phyloP scores from a whole-genome alignment of 768 basidiomycete species.

The Lactifluus volemus region DNA sequence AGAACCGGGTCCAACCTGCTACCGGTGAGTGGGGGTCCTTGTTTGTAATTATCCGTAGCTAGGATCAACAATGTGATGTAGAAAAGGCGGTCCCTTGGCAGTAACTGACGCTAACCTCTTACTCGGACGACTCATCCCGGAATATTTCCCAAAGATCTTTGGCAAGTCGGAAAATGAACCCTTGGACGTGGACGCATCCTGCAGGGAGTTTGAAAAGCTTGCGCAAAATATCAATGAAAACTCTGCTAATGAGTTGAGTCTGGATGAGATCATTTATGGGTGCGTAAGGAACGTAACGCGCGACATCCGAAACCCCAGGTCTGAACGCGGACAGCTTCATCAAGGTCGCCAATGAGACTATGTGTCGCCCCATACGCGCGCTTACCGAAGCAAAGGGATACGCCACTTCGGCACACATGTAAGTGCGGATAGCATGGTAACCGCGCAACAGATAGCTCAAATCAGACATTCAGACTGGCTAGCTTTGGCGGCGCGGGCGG shows the following conservation, averaged over 20 bases:
- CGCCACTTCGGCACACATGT: conserved; percentile 70
- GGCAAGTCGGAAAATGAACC: conserved; percentile 83
- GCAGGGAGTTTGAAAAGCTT: conserved; percentile 56
- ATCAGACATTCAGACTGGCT: conserved; percentile 44
- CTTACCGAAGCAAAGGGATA: conserved; percentile 86
- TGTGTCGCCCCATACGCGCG: conserved; percentile 88
- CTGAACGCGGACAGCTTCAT: conserved; percentile 54
- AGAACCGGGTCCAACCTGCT: conserved; percentile 89
- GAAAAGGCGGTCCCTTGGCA: conserved; percentile 86
- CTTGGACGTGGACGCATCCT: conserved; percentile 67
- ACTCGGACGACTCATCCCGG: conserved; percentile 80
- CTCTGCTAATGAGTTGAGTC: conserved; percentile 40
- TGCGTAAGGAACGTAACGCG: conserved; percentile 44
- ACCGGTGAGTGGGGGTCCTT: conserved; percentile 44
- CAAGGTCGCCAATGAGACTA: conserved; percentile 94
- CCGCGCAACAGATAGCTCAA: conserved; percentile 10
- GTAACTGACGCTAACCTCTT: conserved; percentile 91
- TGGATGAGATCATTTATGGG: conserved; percentile 91
- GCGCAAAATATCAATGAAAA: conserved; percentile 57
- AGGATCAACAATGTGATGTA: conserved; percentile 23
- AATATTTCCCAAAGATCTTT: conserved; percentile 93
- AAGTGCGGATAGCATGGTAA: neutral
- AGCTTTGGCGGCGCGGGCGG: conserved; percentile 89
- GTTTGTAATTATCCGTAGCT: neutral
- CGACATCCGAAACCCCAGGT: neutral